Percentiles rank a stretch among this genome's conserved stretches.
Conservation (phyloP, 495 filamentous ascomycete species). For the Penicillium angulare region DNA sequence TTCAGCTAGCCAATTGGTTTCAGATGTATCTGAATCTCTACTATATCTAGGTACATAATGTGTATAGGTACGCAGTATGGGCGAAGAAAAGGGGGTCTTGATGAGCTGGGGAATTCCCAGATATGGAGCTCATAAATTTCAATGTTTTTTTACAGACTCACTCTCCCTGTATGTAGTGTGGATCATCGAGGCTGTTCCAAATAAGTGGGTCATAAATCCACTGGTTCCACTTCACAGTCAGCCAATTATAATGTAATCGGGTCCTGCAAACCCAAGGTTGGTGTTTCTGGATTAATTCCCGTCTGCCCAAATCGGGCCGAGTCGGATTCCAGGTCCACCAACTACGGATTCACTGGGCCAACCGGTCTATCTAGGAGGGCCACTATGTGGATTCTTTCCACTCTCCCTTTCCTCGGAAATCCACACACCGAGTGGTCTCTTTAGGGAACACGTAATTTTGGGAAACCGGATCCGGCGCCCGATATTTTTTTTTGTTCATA, state of each 20-base stretch:
- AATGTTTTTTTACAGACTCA: neutral
- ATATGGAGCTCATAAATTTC: neutral
- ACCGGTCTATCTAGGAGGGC: conserved; percentile 9
- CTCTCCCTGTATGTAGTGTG: conserved; percentile 29
- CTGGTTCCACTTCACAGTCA: neutral
- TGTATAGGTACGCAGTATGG: neutral
- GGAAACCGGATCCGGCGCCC: conserved; percentile 12
- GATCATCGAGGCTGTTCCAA: conserved; percentile 24
- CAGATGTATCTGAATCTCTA: no score
- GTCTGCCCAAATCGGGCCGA: conserved; percentile 32
- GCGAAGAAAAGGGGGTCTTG: neutral
- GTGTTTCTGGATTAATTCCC: conserved; percentile 24
- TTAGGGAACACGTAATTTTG: conserved; percentile 21
- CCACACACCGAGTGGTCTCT: conserved; percentile 28
- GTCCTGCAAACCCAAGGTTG: conserved; percentile 5
- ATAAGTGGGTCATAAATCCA: conserved; percentile 19
- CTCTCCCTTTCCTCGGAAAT: conserved; percentile 24
- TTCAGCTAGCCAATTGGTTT: no score
- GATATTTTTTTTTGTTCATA: neutral
- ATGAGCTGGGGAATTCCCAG: no score
- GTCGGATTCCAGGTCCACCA: conserved; percentile 33
- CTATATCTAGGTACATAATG: no score
- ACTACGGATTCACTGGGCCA: conserved; percentile 23
- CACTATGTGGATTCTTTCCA: conserved; percentile 11
- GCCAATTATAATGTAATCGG: conserved; percentile 21